These are phyloP conservation scores for Cryptosporidium muris DNA, from an alignment of 169 alveolate genomes.

Conservation along the genomic window DNA sequence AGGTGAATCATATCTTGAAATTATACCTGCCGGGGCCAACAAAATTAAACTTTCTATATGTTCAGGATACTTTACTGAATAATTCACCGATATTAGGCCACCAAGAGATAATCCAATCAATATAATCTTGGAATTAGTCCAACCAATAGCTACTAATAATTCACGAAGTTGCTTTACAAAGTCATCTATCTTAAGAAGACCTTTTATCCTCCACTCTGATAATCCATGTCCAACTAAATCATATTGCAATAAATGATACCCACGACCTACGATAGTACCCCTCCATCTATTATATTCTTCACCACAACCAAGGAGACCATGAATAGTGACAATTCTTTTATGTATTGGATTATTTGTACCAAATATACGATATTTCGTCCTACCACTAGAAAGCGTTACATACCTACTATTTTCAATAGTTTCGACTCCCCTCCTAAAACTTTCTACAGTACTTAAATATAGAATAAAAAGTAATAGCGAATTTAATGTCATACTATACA, in stretches of 20 bases:
- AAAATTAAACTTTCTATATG: constrained; percentile 2
- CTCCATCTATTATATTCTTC: background rate
- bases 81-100: constrained; percentile 20
- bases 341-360: background rate
- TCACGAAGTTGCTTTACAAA: constrained; percentile 17
- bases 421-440: too few species aligned
- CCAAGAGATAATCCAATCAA: constrained; percentile 49
- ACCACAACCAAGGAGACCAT: constrained; percentile 7
- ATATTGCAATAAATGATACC: constrained; percentile 37
- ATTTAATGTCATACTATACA: too few species aligned
- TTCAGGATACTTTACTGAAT: constrained; percentile 11
- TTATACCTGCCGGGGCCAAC: constrained; percentile 58
- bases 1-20: constrained; percentile 21
- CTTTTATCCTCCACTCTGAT: constrained; percentile 42
- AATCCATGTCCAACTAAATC: constrained; percentile 50
- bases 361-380: background rate
- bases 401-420: too few species aligned
- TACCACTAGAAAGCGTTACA: background rate
- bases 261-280: background rate
- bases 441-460: too few species aligned
- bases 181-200: constrained; percentile 6
- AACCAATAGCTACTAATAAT: constrained; percentile 1
- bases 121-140: constrained; percentile 8
- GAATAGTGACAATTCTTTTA: constrained; percentile 14
- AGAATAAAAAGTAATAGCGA: too few species aligned